phyloP scores from a whole-genome alignment of 129 eudicot species.

The Apium graveolens region DNA sequence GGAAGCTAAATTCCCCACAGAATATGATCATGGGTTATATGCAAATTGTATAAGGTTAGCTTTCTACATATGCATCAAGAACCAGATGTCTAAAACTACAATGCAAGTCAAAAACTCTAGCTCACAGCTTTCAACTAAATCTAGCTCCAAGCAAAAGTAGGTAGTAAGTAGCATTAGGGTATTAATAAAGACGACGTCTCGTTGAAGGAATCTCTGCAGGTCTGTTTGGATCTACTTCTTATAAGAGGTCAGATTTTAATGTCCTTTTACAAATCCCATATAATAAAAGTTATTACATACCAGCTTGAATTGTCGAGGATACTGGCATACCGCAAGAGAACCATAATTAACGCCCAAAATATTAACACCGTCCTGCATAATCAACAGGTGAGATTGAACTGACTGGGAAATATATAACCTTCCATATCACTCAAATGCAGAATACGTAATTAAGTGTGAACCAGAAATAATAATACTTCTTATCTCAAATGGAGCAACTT shows the following conservation, averaged over 20 bases:
- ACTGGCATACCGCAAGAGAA: slow-evolving; percentile 74
- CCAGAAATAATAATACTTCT: neutral
- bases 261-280: neutral
- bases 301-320: slow-evolving; percentile 57
- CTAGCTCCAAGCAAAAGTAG: neutral
- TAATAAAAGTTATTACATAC: slow-evolving; percentile 33
- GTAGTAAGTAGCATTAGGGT: neutral
- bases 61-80: neutral
- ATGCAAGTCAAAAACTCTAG: neutral
- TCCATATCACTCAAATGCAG: neutral
- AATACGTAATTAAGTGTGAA: neutral
- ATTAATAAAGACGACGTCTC: neutral
- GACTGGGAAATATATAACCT: neutral
- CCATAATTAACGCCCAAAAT: slow-evolving; percentile 81
- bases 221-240: neutral
- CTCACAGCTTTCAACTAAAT: neutral
- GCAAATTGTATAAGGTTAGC: neutral
- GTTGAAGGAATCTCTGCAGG: neutral
- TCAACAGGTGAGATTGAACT: neutral
- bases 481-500: too few relatives aligned
- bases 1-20: neutral
- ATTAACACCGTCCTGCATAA: slow-evolving; percentile 74
- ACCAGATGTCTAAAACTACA: neutral
- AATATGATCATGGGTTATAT: neutral
- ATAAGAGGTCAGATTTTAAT: neutral